Evolutionary conservation across 768 basidiomycete species (phyloP).

Genomic region (Pulveroboletus frians): DNA sequence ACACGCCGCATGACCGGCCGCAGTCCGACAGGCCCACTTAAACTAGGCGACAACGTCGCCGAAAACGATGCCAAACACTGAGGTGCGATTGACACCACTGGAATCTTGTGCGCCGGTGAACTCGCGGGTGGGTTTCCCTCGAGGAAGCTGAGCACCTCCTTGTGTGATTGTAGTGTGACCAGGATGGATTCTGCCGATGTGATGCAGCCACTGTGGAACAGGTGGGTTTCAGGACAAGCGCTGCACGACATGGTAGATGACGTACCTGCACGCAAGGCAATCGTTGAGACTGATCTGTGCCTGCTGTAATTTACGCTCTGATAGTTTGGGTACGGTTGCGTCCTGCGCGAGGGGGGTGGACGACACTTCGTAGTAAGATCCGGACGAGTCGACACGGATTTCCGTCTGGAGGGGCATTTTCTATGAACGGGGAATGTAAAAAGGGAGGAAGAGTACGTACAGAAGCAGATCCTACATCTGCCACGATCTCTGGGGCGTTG

Average conservation of each 20-base stretch:
- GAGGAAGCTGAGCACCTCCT: constrained; percentile 82
- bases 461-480: constrained; percentile 39
- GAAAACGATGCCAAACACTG: constrained; percentile 82
- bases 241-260: constrained; percentile 4
- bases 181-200: constrained; percentile 97
- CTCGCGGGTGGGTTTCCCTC: constrained; percentile 44
- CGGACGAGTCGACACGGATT: constrained; percentile 81
- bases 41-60: constrained; percentile 49
- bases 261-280: constrained; percentile 95
- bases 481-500: constrained; percentile 37
- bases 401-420: constrained; percentile 58
- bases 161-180: constrained; percentile 92
- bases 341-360: constrained; percentile 22
- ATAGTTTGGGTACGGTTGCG: constrained; percentile 19
- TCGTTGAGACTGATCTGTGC: constrained; percentile 97
- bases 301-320: constrained; percentile 68
- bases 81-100: constrained; percentile 84
- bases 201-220: constrained; percentile 77
- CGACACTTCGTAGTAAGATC: constrained; percentile 83
- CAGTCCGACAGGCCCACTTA: constrained; percentile 42
- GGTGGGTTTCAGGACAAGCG: constrained; percentile 7
- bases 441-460: constrained; percentile 27
- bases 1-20: constrained; percentile 65
- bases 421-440: background rate
- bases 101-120: constrained; percentile 43